Evolutionary conservation across 2,329 filamentous ascomycete species (phyloP).

Genomic region (Cryphonectria carpinicola): DNA sequence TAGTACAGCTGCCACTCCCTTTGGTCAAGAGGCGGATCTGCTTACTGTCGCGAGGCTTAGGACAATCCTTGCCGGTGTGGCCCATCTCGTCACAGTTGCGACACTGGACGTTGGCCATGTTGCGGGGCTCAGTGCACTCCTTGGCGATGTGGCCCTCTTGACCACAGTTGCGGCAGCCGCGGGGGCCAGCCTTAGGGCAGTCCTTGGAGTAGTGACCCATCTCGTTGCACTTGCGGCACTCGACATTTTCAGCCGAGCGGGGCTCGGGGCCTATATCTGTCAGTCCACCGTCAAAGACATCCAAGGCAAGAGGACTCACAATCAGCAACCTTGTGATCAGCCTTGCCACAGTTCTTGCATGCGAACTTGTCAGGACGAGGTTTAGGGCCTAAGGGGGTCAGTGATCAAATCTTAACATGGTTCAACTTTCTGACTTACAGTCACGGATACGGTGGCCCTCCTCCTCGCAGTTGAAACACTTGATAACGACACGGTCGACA

Average conservation of each 20-base stretch:
- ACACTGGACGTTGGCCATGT: slow-evolving; percentile 48
- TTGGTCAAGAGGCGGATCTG: slow-evolving; percentile 15
- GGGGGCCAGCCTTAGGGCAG: slow-evolving; percentile 62
- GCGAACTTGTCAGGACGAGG: slow-evolving; percentile 66
- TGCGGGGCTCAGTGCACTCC: slow-evolving; percentile 60
- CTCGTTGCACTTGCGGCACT: slow-evolving; percentile 68
- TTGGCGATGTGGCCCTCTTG: slow-evolving; percentile 63
- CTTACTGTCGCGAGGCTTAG: slow-evolving; percentile 60
- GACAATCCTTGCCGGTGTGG: slow-evolving; percentile 53
- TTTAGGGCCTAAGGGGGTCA: slow-evolving; percentile 50
- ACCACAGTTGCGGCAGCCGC: slow-evolving; percentile 62
- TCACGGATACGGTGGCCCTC: slow-evolving; percentile 71
- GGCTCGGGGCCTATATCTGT: slow-evolving; percentile 51
- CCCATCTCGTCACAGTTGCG: slow-evolving; percentile 57
- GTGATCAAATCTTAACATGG: slow-evolving; percentile 12
- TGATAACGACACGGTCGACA: slow-evolving; percentile 49
- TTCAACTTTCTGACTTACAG: slow-evolving; percentile 52
- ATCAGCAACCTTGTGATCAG: slow-evolving; percentile 54
- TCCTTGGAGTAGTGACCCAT: slow-evolving; percentile 66
- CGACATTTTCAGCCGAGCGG: slow-evolving; percentile 63
- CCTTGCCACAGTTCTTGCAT: slow-evolving; percentile 69
- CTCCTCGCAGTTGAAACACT: slow-evolving; percentile 68
- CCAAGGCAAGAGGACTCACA: slow-evolving; percentile 42
- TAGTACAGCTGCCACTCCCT: slow-evolving; percentile 7
- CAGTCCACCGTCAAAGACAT: slow-evolving; percentile 32